phyloP scores from a whole-genome alignment of 139 green algal genomes.

The Coelastrella sp. region DNA sequence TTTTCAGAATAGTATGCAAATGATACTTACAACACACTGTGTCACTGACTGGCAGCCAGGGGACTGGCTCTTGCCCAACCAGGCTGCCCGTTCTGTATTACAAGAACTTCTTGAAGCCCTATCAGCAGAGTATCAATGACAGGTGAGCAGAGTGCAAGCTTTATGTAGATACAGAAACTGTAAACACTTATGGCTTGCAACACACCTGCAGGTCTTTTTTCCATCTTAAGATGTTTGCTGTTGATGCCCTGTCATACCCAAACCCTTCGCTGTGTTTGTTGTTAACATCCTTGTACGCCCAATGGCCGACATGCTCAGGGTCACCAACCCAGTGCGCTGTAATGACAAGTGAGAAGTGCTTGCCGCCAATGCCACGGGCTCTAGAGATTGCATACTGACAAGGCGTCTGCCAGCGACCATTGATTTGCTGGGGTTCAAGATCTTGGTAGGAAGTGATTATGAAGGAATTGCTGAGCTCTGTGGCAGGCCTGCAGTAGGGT shows the following conservation, averaged over 20 bases:
- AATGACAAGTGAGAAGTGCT: slow-evolving; percentile 40
- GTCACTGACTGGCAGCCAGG: too few relatives aligned
- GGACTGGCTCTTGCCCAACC: too few relatives aligned
- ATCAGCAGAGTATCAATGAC: neutral
- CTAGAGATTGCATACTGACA: slow-evolving; percentile 39
- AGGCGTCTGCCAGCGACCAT: slow-evolving; percentile 7
- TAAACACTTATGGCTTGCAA: neutral
- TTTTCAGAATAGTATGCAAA: too few relatives aligned
- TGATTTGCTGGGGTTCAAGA: slow-evolving; percentile 38
- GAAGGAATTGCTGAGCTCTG: slow-evolving; percentile 48
- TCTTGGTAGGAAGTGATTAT: slow-evolving; percentile 46
- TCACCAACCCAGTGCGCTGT: slow-evolving; percentile 42
- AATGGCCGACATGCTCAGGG: neutral
- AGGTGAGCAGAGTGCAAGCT: neutral
- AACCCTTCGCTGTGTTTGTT: neutral
- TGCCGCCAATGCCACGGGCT: slow-evolving; percentile 28
- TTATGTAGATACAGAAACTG: too few relatives aligned
- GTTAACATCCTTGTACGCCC: slow-evolving; percentile 38
- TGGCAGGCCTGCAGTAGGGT: neutral
- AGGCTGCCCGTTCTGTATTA: too few relatives aligned
- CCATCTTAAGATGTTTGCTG: slow-evolving; percentile 6
- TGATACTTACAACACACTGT: too few relatives aligned
- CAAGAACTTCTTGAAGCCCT: too few relatives aligned
- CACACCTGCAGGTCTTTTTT: slow-evolving; percentile 30
- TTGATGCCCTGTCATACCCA: neutral